These are phyloP conservation scores for Aureobasidium sp. DNA, from an alignment of 2,329 filamentous ascomycete species.

Conservation along the genomic window DNA sequence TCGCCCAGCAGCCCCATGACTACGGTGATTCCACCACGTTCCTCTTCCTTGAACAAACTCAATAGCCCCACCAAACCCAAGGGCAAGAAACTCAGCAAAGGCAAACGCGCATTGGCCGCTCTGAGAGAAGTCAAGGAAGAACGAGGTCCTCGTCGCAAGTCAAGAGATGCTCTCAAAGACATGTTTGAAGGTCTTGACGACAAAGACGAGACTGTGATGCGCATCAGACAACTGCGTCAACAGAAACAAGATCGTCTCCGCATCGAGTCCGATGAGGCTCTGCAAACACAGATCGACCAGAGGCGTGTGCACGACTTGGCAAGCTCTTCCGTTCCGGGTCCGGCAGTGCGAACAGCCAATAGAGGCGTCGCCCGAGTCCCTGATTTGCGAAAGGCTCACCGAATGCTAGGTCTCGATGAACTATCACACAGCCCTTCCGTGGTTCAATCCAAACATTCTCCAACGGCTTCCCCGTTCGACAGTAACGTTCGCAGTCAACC, in stretches of 20 bases:
- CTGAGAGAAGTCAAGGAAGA: conserved; percentile 25
- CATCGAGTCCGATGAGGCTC: conserved; percentile 19
- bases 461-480: conserved; percentile 19
- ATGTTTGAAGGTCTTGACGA: conserved; percentile 37
- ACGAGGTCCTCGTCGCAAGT: conserved; percentile 26
- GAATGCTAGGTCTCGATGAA: conserved; percentile 41
- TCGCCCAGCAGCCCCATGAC: neutral
- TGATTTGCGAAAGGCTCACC: conserved; percentile 43
- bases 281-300: conserved; percentile 3
- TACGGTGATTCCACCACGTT: neutral
- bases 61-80: conserved; percentile 8
- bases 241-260: conserved; percentile 62
- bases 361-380: conserved; percentile 23
- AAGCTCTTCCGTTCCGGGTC: neutral
- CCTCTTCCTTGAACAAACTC: conserved; percentile 15
- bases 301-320: conserved; percentile 14
- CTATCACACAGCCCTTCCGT: conserved; percentile 24
- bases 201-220: conserved; percentile 60
- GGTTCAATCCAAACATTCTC: neutral
- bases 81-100: conserved; percentile 13
- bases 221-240: conserved; percentile 64
- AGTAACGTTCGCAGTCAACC: neutral
- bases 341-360: conserved; percentile 15
- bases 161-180: conserved; percentile 26
- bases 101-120: conserved; percentile 28